phyloP scores from a whole-genome alignment of 192 early-diverging fungal genomes.

The Rhizophagus clarus region DNA sequence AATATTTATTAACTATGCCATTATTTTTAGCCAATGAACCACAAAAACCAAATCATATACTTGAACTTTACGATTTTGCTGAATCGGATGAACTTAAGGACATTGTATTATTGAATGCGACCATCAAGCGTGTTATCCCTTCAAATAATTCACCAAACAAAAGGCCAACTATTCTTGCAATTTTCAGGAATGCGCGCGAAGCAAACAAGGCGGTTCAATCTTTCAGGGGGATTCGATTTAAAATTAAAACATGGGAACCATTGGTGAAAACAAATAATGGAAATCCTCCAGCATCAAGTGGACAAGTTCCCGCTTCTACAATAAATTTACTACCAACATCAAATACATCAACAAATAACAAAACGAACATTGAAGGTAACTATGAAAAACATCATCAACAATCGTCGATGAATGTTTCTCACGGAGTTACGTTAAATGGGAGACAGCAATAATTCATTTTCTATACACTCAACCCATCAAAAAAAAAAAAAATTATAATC shows the following conservation, averaged over 20 bases:
- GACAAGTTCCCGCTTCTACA: not conserved
- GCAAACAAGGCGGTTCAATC: slow-evolving; percentile 10
- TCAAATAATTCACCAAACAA: not conserved
- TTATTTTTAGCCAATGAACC: slow-evolving; percentile 26
- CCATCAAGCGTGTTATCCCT: slow-evolving; percentile 12
- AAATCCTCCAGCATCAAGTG: not conserved
- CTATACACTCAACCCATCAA: too few relatives aligned
- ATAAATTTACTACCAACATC: not conserved
- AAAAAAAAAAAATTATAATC: too few relatives aligned
- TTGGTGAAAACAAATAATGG: slow-evolving; percentile 3
- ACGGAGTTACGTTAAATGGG: too few relatives aligned
- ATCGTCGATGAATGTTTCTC: too few relatives aligned
- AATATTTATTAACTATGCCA: not conserved
- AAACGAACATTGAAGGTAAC: too few relatives aligned
- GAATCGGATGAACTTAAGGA: slow-evolving; percentile 10
- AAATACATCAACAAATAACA: too few relatives aligned
- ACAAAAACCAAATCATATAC: slow-evolving; percentile 24
- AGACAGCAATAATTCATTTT: too few relatives aligned
- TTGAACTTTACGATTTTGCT: slow-evolving; percentile 26
- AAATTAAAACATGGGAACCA: slow-evolving; percentile 29
- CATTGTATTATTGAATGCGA: slow-evolving; percentile 16
- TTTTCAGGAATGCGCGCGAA: slow-evolving; percentile 25
- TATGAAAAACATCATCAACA: too few relatives aligned
- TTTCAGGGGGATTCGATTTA: slow-evolving; percentile 8
- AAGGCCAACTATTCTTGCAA: slow-evolving; percentile 19